Percentiles rank a stretch among this genome's conserved stretches.
These are phyloP conservation scores for Chimonanthus praecox DNA, from an alignment of 164 flowering plant genomes.

Conservation along the genomic window DNA sequence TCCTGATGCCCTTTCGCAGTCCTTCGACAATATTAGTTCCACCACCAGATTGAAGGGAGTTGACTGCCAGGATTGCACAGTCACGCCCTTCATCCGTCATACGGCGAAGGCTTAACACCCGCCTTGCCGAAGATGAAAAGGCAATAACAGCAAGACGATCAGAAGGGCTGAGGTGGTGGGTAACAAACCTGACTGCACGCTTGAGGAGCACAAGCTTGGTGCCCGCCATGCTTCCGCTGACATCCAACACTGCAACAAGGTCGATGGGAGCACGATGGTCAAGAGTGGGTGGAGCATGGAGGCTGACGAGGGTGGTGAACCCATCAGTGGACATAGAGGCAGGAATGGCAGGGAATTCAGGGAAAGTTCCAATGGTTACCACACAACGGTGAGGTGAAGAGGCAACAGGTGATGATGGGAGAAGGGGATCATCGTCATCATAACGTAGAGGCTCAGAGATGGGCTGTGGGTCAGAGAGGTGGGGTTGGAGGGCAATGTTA, in stretches of 20 bases:
- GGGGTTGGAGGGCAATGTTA: background rate
- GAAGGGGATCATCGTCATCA: constrained; percentile 31
- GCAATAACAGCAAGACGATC: constrained; percentile 36
- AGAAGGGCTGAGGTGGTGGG: constrained; percentile 24
- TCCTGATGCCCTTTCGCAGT: constrained; percentile 27
- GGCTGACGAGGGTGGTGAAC: constrained; percentile 27
- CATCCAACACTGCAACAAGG: constrained; percentile 39
- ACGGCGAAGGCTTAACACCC: constrained; percentile 25
- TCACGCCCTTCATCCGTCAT: constrained; percentile 33
- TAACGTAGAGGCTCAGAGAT: constrained; percentile 17
- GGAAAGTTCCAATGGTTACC: constrained; percentile 13
- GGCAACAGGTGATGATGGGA: background rate
- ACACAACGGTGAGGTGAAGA: constrained; percentile 1
- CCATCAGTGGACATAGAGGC: constrained; percentile 8
- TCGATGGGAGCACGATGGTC: constrained; percentile 34
- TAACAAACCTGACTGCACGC: constrained; percentile 30
- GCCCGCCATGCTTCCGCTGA: constrained; percentile 45
- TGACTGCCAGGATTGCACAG: constrained; percentile 18
- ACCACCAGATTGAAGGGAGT: constrained; percentile 25
- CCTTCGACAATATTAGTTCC: constrained; percentile 37
- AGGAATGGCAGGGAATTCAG: constrained; percentile 22
- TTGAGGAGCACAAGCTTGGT: constrained; percentile 35
- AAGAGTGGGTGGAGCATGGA: constrained; percentile 18
- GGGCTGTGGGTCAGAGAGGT: background rate
- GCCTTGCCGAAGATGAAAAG: constrained; percentile 27